These are phyloP conservation scores for Aspergillus carlsbadensis DNA, from an alignment of 495 filamentous ascomycete genomes.

Conservation along the genomic window DNA sequence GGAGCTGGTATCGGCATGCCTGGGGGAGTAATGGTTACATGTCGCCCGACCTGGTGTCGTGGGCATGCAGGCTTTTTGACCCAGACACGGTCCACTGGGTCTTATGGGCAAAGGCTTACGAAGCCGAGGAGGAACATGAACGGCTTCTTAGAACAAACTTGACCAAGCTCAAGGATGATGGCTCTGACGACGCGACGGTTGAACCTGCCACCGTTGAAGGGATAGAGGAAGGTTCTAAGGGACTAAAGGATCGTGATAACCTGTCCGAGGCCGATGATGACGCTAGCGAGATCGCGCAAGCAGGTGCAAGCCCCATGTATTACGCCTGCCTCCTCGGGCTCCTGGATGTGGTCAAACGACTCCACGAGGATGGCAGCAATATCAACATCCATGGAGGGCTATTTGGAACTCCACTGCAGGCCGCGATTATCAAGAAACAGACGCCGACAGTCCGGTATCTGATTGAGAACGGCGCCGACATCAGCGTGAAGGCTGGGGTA, in stretches of 20 bases:
- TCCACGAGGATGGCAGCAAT: background rate
- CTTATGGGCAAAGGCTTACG: background rate
- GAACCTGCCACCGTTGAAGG: background rate
- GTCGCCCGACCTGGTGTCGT: background rate
- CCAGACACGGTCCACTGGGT: background rate
- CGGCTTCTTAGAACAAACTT: too few relatives aligned
- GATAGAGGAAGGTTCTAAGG: background rate
- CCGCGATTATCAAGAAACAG: background rate
- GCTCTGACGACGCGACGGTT: background rate
- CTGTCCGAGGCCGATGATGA: too few relatives aligned
- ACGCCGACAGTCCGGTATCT: background rate
- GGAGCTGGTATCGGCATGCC: background rate
- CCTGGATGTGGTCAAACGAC: background rate
- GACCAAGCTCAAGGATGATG: background rate
- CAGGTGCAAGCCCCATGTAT: too few relatives aligned
- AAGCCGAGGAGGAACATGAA: background rate
- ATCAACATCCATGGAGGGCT: background rate
- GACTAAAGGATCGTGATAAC: too few relatives aligned
- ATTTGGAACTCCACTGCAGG: background rate
- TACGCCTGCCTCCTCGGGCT: slow-evolving; percentile 1
- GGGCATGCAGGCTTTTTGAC: background rate
- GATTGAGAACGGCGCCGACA: background rate
- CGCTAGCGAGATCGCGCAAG: too few relatives aligned
- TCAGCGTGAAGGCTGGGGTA: background rate
- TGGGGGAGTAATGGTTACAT: background rate